phyloP scores from a whole-genome alignment of 805 yeast species.

The Candida sakaeoensis region DNA sequence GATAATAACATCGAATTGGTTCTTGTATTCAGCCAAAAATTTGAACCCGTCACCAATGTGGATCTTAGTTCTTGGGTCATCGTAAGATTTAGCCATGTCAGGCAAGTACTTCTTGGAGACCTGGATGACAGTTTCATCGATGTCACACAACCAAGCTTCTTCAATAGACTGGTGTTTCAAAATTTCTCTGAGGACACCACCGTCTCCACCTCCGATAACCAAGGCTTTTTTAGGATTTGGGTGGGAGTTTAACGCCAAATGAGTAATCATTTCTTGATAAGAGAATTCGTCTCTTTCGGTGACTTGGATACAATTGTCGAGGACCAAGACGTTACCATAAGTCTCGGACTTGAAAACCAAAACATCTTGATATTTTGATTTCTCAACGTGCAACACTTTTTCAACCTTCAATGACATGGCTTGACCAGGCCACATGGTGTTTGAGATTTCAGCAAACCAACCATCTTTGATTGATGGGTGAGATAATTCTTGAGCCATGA shows the following conservation, averaged over 20 bases:
- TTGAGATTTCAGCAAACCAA: slow-evolving; percentile 94
- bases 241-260: slow-evolving; percentile 87
- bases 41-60: slow-evolving; percentile 98
- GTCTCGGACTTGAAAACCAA: slow-evolving; percentile 88
- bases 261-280: slow-evolving; percentile 97
- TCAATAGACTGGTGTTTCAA: slow-evolving; percentile 85
- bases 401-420: slow-evolving; percentile 91
- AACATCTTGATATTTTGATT: slow-evolving; percentile 90
- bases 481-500: slow-evolving; percentile 36
- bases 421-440: slow-evolving; percentile 99
- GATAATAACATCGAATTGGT: slow-evolving; percentile 89
- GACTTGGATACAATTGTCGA: slow-evolving; percentile 93
- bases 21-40: slow-evolving; percentile 77
- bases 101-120: slow-evolving; percentile 87
- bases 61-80: slow-evolving; percentile 85
- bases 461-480: slow-evolving; percentile 73
- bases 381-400: slow-evolving; percentile 77
- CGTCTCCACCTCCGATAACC: slow-evolving; percentile 98
- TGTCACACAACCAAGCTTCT: slow-evolving; percentile 88
- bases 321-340: slow-evolving; percentile 92
- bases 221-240: slow-evolving; percentile 91
- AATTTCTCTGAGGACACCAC: slow-evolving; percentile 94
- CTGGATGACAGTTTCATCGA: slow-evolving; percentile 88
- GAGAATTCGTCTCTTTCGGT: slow-evolving; percentile 97
- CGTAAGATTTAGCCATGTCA: slow-evolving; percentile 76